phyloP scores from a whole-genome alignment of 441 rosid species.

The Viola pubescens region DNA sequence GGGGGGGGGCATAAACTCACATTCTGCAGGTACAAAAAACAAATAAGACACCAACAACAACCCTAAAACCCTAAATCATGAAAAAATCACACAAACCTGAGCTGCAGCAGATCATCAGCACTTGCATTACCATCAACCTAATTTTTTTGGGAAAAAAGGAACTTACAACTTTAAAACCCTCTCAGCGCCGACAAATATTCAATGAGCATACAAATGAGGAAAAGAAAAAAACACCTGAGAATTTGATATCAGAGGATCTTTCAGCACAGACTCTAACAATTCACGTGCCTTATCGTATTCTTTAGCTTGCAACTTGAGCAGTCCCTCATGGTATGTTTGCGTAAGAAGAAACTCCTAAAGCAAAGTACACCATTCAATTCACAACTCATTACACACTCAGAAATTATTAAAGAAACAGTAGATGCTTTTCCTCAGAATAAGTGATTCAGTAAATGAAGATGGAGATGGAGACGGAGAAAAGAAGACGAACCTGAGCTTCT shows the following conservation, averaged over 20 bases:
- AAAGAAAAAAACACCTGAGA: slow-evolving; percentile 43
- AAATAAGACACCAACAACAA: not conserved
- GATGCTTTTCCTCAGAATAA: not conserved
- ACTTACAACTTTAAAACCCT: too few species aligned
- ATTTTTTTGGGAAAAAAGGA: not conserved
- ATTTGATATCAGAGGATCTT: slow-evolving; percentile 72
- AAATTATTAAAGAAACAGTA: not conserved
- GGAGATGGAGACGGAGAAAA: not conserved
- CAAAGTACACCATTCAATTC: not conserved
- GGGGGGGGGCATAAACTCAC: too few species aligned
- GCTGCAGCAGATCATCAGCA: slow-evolving; percentile 81
- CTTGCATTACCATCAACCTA: slow-evolving; percentile 63
- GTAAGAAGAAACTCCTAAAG: slow-evolving; percentile 88
- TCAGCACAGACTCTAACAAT: slow-evolving; percentile 70
- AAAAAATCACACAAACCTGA: slow-evolving; percentile 41
- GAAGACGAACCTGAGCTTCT: slow-evolving; percentile 73
- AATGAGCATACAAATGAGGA: not conserved
- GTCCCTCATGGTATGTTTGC: slow-evolving; percentile 88
- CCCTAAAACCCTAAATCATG: not conserved
- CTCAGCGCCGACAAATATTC: too few species aligned
- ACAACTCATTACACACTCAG: not conserved
- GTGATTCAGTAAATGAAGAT: not conserved
- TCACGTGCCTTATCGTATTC: slow-evolving; percentile 73
- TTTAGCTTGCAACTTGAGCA: slow-evolving; percentile 81
- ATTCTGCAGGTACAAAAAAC: not conserved